Percentiles rank a stretch among this genome's conserved stretches.
Evolutionary conservation across 495 filamentous ascomycete genomes (phyloP).

Genomic region (Hyaloscypha bicolor): DNA sequence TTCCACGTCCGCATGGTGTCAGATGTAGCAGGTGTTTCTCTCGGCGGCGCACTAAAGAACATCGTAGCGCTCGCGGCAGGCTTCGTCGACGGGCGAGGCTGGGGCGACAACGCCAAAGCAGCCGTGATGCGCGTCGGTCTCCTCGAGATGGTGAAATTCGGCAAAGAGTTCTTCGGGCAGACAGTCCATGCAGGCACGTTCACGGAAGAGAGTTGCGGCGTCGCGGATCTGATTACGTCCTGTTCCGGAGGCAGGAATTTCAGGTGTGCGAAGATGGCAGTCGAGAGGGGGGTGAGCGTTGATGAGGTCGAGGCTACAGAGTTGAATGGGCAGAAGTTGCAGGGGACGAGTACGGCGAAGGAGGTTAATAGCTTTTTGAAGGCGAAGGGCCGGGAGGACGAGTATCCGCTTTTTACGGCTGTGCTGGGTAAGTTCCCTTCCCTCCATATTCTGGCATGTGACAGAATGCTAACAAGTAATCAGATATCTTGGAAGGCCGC

Average conservation of each 20-base stretch:
- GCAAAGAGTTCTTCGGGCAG: conserved; percentile 85
- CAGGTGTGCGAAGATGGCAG: conserved; percentile 86
- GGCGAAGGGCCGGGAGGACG: conserved; percentile 70
- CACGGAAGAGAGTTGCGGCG: conserved; percentile 93
- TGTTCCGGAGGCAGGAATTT: conserved; percentile 92
- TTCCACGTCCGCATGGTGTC: conserved; percentile 93
- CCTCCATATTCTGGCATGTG: not conserved
- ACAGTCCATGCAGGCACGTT: conserved; percentile 81
- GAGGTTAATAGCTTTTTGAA: conserved; percentile 91
- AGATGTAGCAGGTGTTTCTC: conserved; percentile 94
- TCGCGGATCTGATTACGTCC: conserved; percentile 94
- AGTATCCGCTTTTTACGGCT: conserved; percentile 90
- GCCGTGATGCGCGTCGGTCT: conserved; percentile 95
- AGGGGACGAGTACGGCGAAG: conserved; percentile 86
- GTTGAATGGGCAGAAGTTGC: conserved; percentile 96
- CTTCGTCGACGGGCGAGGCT: conserved; percentile 92
- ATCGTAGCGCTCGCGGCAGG: conserved; percentile 93
- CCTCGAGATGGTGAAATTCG: conserved; percentile 93
- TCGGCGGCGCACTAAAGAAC: conserved; percentile 96
- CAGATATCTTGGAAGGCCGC: conserved; percentile 60
- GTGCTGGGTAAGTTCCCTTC: conserved; percentile 62
- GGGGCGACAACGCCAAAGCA: conserved; percentile 98
- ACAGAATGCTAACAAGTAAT: not conserved
- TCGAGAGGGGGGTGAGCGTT: conserved; percentile 77
- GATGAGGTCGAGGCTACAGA: conserved; percentile 86